These are phyloP conservation scores for Candida nemodendra DNA, from an alignment of 805 yeast genomes.

Conservation along the genomic window DNA sequence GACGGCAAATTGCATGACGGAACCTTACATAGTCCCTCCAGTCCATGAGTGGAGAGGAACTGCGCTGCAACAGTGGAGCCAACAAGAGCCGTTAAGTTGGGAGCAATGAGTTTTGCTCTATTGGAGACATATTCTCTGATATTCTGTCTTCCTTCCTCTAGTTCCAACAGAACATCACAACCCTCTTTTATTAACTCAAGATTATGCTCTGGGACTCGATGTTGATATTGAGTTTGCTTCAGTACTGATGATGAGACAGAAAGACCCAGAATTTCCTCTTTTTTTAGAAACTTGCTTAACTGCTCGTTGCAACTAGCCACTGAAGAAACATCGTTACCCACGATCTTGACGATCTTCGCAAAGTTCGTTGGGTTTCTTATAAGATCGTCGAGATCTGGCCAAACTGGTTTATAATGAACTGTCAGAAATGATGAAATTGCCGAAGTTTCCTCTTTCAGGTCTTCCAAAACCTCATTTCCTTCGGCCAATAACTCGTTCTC, in stretches of 20 bases:
- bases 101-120: conserved; percentile 63
- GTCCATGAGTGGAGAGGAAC: conserved; percentile 69
- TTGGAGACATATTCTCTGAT: conserved; percentile 56
- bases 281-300: conserved; percentile 46
- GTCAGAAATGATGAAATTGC: conserved; percentile 49
- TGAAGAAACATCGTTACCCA: conserved; percentile 41
- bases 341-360: conserved; percentile 46
- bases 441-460: conserved; percentile 54
- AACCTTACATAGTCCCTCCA: conserved; percentile 58
- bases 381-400: conserved; percentile 69
- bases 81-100: conserved; percentile 71
- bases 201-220: conserved; percentile 25
- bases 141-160: conserved; percentile 41
- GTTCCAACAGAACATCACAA: conserved; percentile 45
- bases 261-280: conserved; percentile 68
- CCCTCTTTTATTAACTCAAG: conserved; percentile 40
- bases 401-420: conserved; percentile 54
- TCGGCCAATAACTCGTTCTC: conserved; percentile 52
- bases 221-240: conserved; percentile 22
- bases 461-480: conserved; percentile 54
- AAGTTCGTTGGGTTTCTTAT: conserved; percentile 63
- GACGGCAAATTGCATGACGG: conserved; percentile 87
- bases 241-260: conserved; percentile 69
- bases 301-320: conserved; percentile 28
- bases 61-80: conserved; percentile 76